These are phyloP conservation scores for Taxillus chinensis DNA, from an alignment of 164 flowering plant genomes.

Conservation along the genomic window DNA sequence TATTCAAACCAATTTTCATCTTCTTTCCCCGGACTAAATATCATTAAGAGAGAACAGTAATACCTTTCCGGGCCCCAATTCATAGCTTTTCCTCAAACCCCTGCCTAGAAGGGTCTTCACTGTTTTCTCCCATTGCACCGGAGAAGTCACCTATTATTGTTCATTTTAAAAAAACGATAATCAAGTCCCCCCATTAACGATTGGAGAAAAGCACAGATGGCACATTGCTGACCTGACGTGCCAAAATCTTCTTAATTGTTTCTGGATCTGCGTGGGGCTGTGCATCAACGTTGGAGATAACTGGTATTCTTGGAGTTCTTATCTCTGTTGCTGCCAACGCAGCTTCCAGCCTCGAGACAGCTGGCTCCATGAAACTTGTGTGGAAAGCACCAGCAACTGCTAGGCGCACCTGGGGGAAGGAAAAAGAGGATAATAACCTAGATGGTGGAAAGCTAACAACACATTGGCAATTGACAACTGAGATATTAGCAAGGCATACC, in stretches of 20 bases:
- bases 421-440: neutral
- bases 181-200: slow-evolving; percentile 1
- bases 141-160: slow-evolving; percentile 70
- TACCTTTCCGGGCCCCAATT: slow-evolving; percentile 98
- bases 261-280: slow-evolving; percentile 89
- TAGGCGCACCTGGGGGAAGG: slow-evolving; percentile 59
- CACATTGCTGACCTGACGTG: slow-evolving; percentile 53
- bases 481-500: slow-evolving; percentile 25
- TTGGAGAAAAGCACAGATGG: neutral
- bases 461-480: neutral
- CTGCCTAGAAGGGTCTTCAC: slow-evolving; percentile 67
- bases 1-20: too few species aligned
- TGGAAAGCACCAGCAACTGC: slow-evolving; percentile 99
- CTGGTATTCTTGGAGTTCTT: slow-evolving; percentile 82
- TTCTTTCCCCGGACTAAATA: too few species aligned
- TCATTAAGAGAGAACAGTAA: neutral
- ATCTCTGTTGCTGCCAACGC: slow-evolving; percentile 80
- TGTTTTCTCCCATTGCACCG: slow-evolving; percentile 95
- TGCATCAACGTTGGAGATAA: slow-evolving; percentile 95
- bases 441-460: neutral
- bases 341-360: slow-evolving; percentile 89
- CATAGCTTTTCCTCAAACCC: slow-evolving; percentile 78
- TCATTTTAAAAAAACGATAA: neutral
- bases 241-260: slow-evolving; percentile 80
- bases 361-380: slow-evolving; percentile 92